A percentile compares a stretch with the other conserved stretches of the same genome.
Evolutionary conservation across 1,284 basidiomycete species (phyloP).

Genomic region (Cutaneotrichosporon mucoides): DNA sequence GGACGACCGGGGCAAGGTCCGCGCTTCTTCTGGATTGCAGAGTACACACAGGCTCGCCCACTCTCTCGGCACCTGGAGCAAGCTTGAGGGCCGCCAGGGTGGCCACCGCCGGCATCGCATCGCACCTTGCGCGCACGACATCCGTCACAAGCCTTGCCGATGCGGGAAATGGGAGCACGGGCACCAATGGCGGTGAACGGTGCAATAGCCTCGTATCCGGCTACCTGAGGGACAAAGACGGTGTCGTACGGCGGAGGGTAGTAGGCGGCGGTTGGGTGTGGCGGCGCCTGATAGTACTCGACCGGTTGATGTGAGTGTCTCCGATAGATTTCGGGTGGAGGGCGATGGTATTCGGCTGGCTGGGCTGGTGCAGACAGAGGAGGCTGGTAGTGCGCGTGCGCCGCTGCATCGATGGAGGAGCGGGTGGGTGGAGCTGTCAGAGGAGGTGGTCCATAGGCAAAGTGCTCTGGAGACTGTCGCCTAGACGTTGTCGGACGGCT

Average conservation of each 20-base stretch:
- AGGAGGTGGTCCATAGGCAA: not conserved
- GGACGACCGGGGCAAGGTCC: slow-evolving; percentile 38
- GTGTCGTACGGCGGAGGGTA: not conserved
- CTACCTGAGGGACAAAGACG: not conserved
- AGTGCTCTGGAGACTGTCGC: not conserved
- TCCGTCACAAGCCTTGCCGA: slow-evolving; percentile 45
- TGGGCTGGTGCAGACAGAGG: not conserved
- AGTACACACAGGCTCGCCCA: slow-evolving; percentile 40
- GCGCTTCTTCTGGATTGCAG: slow-evolving; percentile 43
- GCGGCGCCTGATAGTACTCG: not conserved
- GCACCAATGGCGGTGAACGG: slow-evolving; percentile 17
- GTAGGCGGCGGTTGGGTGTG: not conserved
- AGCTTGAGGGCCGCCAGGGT: slow-evolving; percentile 20
- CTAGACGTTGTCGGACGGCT: too few relatives aligned
- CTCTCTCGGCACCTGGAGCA: slow-evolving; percentile 41
- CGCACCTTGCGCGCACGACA: slow-evolving; percentile 45
- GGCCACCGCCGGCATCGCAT: slow-evolving; percentile 43
- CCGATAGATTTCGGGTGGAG: not conserved
- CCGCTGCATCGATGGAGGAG: not conserved
- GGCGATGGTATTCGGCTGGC: not conserved
- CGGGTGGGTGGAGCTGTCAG: not conserved
- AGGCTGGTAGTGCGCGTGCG: not conserved
- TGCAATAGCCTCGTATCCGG: not conserved
- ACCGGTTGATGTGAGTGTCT: slow-evolving; percentile 9
- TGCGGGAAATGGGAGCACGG: slow-evolving; percentile 42